Conservation (phyloP, 106 monocot genomes). For the Iris macrosiphon region DNA sequence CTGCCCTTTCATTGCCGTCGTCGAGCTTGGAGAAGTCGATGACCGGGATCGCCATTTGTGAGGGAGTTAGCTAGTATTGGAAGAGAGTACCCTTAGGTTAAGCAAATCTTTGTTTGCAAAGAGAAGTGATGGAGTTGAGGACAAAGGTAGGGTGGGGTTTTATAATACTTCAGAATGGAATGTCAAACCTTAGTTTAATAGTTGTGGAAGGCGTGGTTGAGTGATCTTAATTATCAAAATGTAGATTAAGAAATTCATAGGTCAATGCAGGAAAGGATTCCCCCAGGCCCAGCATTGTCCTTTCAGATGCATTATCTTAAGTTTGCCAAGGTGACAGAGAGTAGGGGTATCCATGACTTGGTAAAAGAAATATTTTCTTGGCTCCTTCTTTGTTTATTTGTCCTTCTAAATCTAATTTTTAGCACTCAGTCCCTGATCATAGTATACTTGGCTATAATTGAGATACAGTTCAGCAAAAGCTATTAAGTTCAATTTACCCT, state of each 20-base stretch:
- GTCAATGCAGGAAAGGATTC: slow-evolving; percentile 8
- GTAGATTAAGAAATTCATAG: neutral
- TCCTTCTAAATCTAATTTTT: too few species aligned
- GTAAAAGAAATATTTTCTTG: too few species aligned
- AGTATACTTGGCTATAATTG: too few species aligned
- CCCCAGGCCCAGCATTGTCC: neutral
- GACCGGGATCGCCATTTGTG: slow-evolving; percentile 27
- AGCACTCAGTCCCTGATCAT: too few species aligned
- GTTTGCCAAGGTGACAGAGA: too few species aligned
- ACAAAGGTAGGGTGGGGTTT: neutral
- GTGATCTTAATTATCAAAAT: neutral
- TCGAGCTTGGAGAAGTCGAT: slow-evolving; percentile 46
- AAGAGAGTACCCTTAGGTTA: neutral
- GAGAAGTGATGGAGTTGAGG: slow-evolving; percentile 4
- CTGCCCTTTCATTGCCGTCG: slow-evolving; percentile 16
- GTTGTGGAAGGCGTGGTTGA: slow-evolving; percentile 1
- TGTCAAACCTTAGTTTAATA: slow-evolving; percentile 8
- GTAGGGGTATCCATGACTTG: too few species aligned
- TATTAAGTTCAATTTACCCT: too few species aligned
- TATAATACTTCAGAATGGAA: neutral
- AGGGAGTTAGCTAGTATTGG: neutral
- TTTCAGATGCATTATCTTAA: too few species aligned
- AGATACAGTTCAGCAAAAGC: too few species aligned
- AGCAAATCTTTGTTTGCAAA: neutral
- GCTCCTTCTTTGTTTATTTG: too few species aligned